Evolutionary conservation across 108 stramenopile species (phyloP), one percentile per base, ranked within the genome.

Genomic region (Nitzschia sp.): DNA sequence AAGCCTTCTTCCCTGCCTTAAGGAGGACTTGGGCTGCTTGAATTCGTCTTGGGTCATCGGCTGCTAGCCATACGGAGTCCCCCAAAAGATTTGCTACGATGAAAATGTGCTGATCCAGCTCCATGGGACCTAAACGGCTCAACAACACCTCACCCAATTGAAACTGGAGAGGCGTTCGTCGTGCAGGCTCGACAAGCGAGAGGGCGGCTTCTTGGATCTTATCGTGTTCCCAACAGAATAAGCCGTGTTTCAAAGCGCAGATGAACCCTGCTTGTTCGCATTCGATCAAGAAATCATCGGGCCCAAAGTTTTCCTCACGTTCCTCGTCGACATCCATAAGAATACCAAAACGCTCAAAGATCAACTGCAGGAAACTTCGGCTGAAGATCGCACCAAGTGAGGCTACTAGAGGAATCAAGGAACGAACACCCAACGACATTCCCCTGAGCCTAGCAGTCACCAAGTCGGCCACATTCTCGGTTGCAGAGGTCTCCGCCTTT

Each of bases 1-100:
- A 25, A 5, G 74, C 74, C 19, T 59, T 67, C 18, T 54, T 47
- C 1, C 66, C 66, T 0, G 74, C 74, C 17, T 26, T 21, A 13
- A 75, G 31, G 35, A 21, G 21, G 2, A 75, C 30, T 19, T 8
- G 2, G 9, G 66, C 55, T 54, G 68, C 28, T 3, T 48, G 13
- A 29, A 48, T 31, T 27, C 46, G 33, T 27, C 64, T 36, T 2
- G 18, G 5, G 4, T 47, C 47, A 27, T 46, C 64, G 4, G 21
- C 13, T 19, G 13, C 8, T 4, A 21, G 13, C 19, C 13, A 21
- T 51, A 23, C 19, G 5, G 49, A 51, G n/a, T 21, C 13, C 13
- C 21, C 21, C 21, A 51, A 19, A 8, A 51, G 49, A 51, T 51
- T 23, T 4, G 21, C 49, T 23, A 51, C 49, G 49, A 51, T 4